phyloP scores from a whole-genome alignment of 768 basidiomycete species.

The Podaxis mareebaensis region DNA sequence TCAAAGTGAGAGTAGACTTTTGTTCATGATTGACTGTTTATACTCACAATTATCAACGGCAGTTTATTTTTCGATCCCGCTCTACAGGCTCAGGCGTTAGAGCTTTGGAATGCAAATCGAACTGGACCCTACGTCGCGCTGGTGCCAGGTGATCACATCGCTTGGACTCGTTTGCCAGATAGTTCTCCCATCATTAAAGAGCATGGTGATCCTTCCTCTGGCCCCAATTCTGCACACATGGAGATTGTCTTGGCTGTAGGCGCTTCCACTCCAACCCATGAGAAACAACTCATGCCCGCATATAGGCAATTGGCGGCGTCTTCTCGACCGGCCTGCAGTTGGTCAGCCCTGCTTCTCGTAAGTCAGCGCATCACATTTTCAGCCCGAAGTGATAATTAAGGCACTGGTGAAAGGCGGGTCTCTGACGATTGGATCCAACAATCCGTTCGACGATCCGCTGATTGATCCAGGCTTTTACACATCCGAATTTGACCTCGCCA shows the following conservation, averaged over 20 bases:
- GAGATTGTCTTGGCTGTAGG: conserved; percentile 15
- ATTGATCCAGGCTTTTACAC: conserved; percentile 20
- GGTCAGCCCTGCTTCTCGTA: conserved; percentile 30
- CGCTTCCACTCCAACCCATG: not conserved
- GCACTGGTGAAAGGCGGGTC: conserved; percentile 16
- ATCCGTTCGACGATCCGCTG: conserved; percentile 27
- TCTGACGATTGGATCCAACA: conserved; percentile 20
- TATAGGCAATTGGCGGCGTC: conserved; percentile 23
- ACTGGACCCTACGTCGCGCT: conserved; percentile 11
- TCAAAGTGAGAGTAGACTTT: not conserved
- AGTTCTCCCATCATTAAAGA: conserved; percentile 10
- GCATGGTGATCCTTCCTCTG: conserved; percentile 15
- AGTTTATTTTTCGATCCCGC: conserved; percentile 1
- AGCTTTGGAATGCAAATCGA: conserved; percentile 10
- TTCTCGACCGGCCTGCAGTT: conserved; percentile 21
- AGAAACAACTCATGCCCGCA: not conserved
- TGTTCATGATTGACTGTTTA: not conserved
- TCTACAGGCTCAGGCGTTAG: conserved; percentile 3
- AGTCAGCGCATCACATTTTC: not conserved
- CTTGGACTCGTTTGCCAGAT: conserved; percentile 16
- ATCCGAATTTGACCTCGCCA: conserved; percentile 10
- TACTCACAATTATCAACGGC: not conserved
- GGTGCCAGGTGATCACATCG: not conserved
- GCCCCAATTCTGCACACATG: conserved; percentile 15
- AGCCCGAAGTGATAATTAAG: not conserved